Base-by-base conservation (phyloP, 345 rosid species). In the Passiflora organensis region DNA sequence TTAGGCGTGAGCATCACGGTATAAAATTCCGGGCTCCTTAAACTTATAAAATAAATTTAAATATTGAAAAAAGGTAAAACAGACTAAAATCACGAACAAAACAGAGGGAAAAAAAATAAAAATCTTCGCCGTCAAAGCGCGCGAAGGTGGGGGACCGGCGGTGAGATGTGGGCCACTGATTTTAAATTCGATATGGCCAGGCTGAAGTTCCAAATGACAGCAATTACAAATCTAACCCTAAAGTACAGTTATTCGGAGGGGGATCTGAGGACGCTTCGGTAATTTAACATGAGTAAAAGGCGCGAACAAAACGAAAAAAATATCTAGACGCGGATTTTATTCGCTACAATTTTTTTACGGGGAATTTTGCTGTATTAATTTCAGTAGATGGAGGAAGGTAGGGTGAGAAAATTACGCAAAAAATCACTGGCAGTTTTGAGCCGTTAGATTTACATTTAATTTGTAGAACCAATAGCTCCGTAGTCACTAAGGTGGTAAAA, bases 41-140 rank as follows among this genome's bases (percentile, higher is more conserved):
- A n/a, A n/a, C n/a, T n/a, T n/a, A n/a, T n/a, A n/a, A n/a, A n/a
- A n/a, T n/a, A n/a, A n/a, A n/a, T n/a, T n/a, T n/a, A n/a, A n/a
- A n/a, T n/a, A n/a, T n/a, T n/a, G n/a, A n/a, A n/a, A n/a, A n/a
- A n/a, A n/a, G n/a, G n/a, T n/a, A n/a, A n/a, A n/a, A n/a, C n/a
- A n/a, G n/a, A n/a, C n/a, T n/a, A n/a, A n/a, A n/a, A n/a, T n/a
- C n/a, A n/a, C n/a, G n/a, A n/a, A n/a, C n/a, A n/a, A n/a, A n/a
- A n/a, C 10, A 41, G 2, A 19, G 25, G 13, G 42, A 60, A n/a
- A n/a, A 14, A 19, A 4, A 2, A 14, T 15, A 21, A 2, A 39
- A 59, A 55, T 43, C 69, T 32, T 61, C 79, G 55, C 79, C 69
- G 79, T 70, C 68, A 24, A 69, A 68, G 66, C 58, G 75, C 68